Base-by-base conservation (phyloP, 1,284 basidiomycete species). In the Megacollybia platyphylla region DNA sequence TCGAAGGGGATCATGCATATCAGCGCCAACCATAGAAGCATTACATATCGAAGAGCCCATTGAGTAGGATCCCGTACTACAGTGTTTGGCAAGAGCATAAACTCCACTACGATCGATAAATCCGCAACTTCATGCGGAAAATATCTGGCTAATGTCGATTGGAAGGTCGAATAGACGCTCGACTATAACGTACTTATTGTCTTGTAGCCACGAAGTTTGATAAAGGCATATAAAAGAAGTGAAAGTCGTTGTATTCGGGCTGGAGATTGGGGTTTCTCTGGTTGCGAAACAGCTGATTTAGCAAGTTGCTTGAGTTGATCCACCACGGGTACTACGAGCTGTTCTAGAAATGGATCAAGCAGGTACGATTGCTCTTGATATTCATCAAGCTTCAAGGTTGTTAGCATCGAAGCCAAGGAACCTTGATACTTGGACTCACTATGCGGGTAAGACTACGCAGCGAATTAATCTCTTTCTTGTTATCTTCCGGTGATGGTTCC, bases 341-440 rank as follows among this genome's bases (percentile, higher is more conserved):
- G 57, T 53, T 92, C 87, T n/a, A 99, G 71, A 53, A 78, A 83
- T n/a, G 93, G 92, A 58, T 98, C 96, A n/a, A 97, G 72, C 0
- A 99, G 73, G 54, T 93, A 90, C 2, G 92, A 71, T 54, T 94
- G 87, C 46, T 97, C 93, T 56, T 97, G 92, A 55, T 97, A 98
- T 56, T 81, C 75, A 57, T 80, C 76, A 34, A 97, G 73, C 92
- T 97, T 46, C 24, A 34, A 36, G 31, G 36, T 2, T n/a, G 27
- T 40, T 9, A 40, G 39, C 20, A 24, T 40, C 11, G 39, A 7
- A 28, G 26, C 11, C n/a, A 11, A 13, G 4, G 20, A 38, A 13
- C n/a, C 11, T 37, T 10, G 10, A 20, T 20, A 27, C 35, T 47
- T 10, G 40, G 34, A 57, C 68, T 50, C 51, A 76, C 74, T 44